Evolutionary conservation across 345 rosid species (phyloP).

Genomic region (Eucalyptus marginata): DNA sequence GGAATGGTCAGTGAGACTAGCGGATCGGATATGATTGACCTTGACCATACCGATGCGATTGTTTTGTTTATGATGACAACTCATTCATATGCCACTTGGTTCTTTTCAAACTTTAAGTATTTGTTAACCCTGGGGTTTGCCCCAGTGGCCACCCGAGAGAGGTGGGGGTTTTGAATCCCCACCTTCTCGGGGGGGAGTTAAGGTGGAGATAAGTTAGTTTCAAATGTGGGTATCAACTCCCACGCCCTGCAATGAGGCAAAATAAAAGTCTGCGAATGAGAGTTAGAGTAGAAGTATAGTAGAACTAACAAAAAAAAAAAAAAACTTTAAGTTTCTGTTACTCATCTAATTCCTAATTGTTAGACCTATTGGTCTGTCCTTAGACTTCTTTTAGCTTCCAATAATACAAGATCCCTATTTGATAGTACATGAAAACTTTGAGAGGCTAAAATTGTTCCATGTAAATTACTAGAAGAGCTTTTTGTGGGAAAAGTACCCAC

Average conservation of each 20-base stretch:
- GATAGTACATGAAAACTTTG: background rate
- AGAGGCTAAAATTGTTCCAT: fast-evolving
- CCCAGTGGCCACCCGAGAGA: fast-evolving
- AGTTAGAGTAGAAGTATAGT: fast-evolving
- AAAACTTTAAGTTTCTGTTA: background rate
- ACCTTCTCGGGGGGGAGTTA: fast-evolving
- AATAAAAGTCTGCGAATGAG: fast-evolving
- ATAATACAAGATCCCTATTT: background rate
- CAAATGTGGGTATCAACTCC: fast-evolving
- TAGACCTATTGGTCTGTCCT: background rate
- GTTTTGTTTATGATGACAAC: background rate
- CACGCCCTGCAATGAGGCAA: fast-evolving
- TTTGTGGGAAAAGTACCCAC: fast-evolving
- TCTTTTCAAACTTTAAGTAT: background rate
- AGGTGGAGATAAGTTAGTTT: fast-evolving
- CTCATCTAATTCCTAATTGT: background rate
- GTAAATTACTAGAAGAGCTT: background rate
- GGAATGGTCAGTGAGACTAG: background rate
- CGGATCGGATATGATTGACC: background rate
- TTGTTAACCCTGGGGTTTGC: fast-evolving
- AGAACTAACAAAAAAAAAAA: fast-evolving
- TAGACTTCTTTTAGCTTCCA: background rate
- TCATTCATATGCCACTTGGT: background rate
- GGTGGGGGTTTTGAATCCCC: fast-evolving
- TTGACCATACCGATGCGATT: background rate